Percentiles rank a stretch among this genome's conserved stretches.
Conservation (phyloP, 2,329 filamentous ascomycete genomes). For the Ophiostoma triangulosporum region DNA sequence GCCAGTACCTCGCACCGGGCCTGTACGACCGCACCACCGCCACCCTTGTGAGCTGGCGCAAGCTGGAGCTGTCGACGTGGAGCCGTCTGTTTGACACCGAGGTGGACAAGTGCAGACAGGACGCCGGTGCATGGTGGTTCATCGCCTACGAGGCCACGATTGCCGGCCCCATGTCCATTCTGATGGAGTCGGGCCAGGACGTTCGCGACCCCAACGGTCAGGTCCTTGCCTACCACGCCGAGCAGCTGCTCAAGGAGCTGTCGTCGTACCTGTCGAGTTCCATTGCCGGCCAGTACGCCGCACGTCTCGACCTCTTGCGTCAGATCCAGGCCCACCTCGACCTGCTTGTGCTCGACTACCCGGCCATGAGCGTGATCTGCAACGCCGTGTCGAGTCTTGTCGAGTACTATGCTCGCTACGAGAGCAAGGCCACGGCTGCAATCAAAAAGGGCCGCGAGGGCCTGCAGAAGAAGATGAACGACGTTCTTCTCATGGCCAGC, state of each 20-base stretch:
- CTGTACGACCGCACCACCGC: conserved; percentile 69
- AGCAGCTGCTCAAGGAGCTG: conserved; percentile 59
- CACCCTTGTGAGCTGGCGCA: conserved; percentile 76
- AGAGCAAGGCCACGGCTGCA: conserved; percentile 47
- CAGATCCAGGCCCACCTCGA: conserved; percentile 52
- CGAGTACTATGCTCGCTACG: conserved; percentile 58
- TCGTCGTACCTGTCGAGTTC: conserved; percentile 68
- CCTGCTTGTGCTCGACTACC: conserved; percentile 45
- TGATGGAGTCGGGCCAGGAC: conserved; percentile 44
- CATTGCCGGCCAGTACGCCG: conserved; percentile 66
- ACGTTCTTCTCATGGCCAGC: conserved; percentile 83
- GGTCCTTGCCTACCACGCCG: conserved; percentile 46
- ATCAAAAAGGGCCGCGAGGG: conserved; percentile 54
- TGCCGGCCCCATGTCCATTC: conserved; percentile 50
- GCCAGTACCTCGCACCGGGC: conserved; percentile 53
- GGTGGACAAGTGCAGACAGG: conserved; percentile 56
- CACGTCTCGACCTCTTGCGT: conserved; percentile 57
- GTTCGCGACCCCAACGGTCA: background rate
- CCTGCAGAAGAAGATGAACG: conserved; percentile 85
- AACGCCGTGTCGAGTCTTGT: conserved; percentile 65
- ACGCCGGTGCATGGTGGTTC: conserved; percentile 90
- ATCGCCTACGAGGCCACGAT: conserved; percentile 85
- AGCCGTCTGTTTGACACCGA: conserved; percentile 78
- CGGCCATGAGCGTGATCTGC: conserved; percentile 42
- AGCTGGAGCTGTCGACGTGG: conserved; percentile 87